These are phyloP conservation scores for Dioscorea dumetorum DNA, from an alignment of 106 monocot species.

Conservation along the genomic window DNA sequence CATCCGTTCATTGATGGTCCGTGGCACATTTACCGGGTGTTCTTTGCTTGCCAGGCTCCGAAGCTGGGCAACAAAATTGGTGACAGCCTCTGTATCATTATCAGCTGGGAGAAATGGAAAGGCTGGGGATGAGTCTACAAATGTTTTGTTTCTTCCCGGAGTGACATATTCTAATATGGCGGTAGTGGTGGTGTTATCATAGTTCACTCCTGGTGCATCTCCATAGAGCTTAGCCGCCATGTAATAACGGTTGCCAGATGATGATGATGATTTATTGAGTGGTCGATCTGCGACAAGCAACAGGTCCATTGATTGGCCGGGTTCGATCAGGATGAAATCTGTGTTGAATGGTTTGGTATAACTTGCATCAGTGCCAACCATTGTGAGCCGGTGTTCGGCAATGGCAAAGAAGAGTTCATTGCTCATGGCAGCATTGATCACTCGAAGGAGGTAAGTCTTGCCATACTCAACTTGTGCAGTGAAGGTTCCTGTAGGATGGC, in stretches of 20 bases:
- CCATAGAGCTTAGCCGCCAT: conserved; percentile 14
- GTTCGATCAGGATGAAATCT: conserved; percentile 46
- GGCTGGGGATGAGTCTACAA: neutral
- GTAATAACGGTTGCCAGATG: conserved; percentile 9
- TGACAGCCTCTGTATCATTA: conserved; percentile 32
- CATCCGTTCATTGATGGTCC: conserved; percentile 16
- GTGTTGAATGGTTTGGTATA: conserved; percentile 48
- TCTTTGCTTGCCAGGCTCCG: conserved; percentile 18
- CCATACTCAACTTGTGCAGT: conserved; percentile 29
- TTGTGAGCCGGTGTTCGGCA: conserved; percentile 30
- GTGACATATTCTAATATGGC: conserved; percentile 32
- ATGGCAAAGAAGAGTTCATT: conserved; percentile 54
- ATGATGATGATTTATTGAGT: neutral
- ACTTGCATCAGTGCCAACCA: conserved; percentile 47
- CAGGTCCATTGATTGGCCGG: conserved; percentile 54
- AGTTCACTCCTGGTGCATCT: neutral
- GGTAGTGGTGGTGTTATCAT: conserved; percentile 32
- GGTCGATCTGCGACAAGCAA: conserved; percentile 29
- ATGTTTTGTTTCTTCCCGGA: neutral
- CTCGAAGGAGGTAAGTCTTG: conserved; percentile 49
- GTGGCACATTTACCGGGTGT: conserved; percentile 36
- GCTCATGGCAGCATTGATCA: conserved; percentile 46
- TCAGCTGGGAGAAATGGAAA: conserved; percentile 17
- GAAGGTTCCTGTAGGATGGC: conserved; percentile 15
- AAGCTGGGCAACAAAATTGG: conserved; percentile 22